These are phyloP conservation scores for Quercus gilva DNA, from an alignment of 306 rosid genomes.

Conservation along the genomic window DNA sequence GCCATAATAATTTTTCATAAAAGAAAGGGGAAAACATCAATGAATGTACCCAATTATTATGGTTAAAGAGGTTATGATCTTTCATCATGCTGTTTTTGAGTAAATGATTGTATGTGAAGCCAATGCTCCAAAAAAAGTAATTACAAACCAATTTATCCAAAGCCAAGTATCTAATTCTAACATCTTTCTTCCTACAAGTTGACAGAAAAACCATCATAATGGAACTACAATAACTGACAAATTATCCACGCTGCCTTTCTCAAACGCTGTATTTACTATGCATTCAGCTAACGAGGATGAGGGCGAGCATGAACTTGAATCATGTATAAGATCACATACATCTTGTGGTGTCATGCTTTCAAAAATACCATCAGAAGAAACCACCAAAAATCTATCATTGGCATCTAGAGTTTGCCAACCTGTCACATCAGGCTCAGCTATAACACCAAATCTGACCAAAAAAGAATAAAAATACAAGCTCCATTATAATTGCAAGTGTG, in stretches of 20 bases:
- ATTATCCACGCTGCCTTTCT: not conserved
- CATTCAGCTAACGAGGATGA: not conserved
- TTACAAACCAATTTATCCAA: not conserved
- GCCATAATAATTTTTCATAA: too few species aligned
- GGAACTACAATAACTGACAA: slow-evolving; percentile 6
- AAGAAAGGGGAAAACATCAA: too few species aligned
- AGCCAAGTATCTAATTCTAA: not conserved
- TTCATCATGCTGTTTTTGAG: not conserved
- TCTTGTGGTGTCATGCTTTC: slow-evolving; percentile 7
- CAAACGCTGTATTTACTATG: not conserved
- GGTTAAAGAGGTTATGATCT: not conserved
- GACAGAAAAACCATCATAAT: not conserved
- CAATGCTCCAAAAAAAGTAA: not conserved
- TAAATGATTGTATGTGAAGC: not conserved
- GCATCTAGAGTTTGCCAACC: not conserved
- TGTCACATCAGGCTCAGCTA: not conserved
- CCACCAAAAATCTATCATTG: not conserved
- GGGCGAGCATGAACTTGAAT: not conserved
- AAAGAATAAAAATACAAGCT: not conserved
- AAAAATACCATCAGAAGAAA: slow-evolving; percentile 3
- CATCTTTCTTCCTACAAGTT: not conserved
- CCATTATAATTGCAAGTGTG: not conserved
- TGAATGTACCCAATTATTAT: too few species aligned
- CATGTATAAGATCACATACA: not conserved
- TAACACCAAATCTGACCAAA: slow-evolving; percentile 9